Percentiles rank a stretch among this genome's conserved stretches.
Conservation (phyloP, 208 protist species). For the Leishmania lainsoni region DNA sequence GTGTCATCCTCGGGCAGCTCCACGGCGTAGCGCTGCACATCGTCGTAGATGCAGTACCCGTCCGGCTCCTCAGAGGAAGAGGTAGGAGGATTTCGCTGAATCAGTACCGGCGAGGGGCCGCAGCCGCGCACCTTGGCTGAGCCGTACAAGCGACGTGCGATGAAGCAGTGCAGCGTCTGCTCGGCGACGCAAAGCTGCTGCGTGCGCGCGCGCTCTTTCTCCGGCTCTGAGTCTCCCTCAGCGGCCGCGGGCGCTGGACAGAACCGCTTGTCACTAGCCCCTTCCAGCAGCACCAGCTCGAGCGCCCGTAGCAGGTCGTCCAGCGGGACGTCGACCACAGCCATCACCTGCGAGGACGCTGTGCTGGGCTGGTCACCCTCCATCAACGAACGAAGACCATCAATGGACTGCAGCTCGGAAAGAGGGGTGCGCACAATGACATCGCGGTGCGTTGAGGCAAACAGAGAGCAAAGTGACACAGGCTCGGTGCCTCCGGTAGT, state of each 20-base stretch:
- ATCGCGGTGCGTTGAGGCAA: conserved; percentile 12
- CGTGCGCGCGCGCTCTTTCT: not conserved
- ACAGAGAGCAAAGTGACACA: conserved; percentile 9
- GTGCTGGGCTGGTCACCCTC: not conserved
- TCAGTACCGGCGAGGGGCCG: conserved; percentile 57
- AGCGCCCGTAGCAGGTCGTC: conserved; percentile 44
- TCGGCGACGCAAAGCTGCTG: conserved; percentile 29
- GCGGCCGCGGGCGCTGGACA: conserved; percentile 4
- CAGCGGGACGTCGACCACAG: conserved; percentile 21
- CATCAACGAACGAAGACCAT: conserved; percentile 16
- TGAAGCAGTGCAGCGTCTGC: conserved; percentile 69
- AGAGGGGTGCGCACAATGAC: conserved; percentile 31
- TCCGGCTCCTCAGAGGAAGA: conserved; percentile 74
- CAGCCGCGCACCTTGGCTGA: conserved; percentile 31
- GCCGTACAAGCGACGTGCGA: conserved; percentile 69
- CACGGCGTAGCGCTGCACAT: conserved; percentile 67
- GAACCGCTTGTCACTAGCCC: conserved; percentile 32
- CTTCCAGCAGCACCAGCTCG: conserved; percentile 53
- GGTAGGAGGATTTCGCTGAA: conserved; percentile 50
- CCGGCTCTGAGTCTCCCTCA: not conserved
- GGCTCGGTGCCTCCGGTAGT: not conserved
- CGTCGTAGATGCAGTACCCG: conserved; percentile 71
- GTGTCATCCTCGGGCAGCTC: conserved; percentile 43
- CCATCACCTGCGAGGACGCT: conserved; percentile 4
- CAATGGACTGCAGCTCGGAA: conserved; percentile 23